phyloP scores from a whole-genome alignment of 2,329 filamentous ascomycete species.

The Myriosclerotinia curreyana region DNA sequence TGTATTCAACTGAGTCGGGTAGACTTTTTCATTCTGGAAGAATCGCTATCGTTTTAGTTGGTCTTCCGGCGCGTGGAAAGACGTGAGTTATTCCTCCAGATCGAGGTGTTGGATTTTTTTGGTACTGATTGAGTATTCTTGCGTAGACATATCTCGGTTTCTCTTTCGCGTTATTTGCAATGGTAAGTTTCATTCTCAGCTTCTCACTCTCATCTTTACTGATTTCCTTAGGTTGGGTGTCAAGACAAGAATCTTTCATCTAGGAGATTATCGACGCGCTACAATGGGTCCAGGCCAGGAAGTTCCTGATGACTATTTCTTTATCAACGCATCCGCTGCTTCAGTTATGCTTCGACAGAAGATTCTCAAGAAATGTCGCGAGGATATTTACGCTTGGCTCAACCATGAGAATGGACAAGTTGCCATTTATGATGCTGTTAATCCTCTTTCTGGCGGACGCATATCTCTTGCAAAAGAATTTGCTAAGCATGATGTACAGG shows the following conservation, averaged over 20 bases:
- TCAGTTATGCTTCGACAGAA: slow-evolving; percentile 95
- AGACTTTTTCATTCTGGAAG: slow-evolving; percentile 94
- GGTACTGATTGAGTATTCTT: not conserved
- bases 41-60: slow-evolving; percentile 96
- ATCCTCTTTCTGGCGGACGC: slow-evolving; percentile 79
- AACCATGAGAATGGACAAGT: slow-evolving; percentile 98
- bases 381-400: slow-evolving; percentile 94
- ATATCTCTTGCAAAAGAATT: slow-evolving; percentile 90
- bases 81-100: slow-evolving; percentile 56
- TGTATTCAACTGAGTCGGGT: slow-evolving; percentile 98
- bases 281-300: slow-evolving; percentile 80
- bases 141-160: slow-evolving; percentile 84
- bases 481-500: slow-evolving; percentile 93
- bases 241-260: slow-evolving; percentile 95
- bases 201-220: slow-evolving; percentile 10
- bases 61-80: slow-evolving; percentile 90
- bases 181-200: slow-evolving; percentile 56
- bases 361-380: slow-evolving; percentile 94
- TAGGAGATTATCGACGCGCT: slow-evolving; percentile 92
- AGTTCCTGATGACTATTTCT: slow-evolving; percentile 97
- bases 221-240: slow-evolving; percentile 72
- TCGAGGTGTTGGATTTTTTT: not conserved
- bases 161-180: slow-evolving; percentile 86
- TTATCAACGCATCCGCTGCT: slow-evolving; percentile 85
- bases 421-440: slow-evolving; percentile 97